These are phyloP conservation scores for Cladophialophora exuberans DNA, from an alignment of 2,329 filamentous ascomycete species.

Conservation along the genomic window DNA sequence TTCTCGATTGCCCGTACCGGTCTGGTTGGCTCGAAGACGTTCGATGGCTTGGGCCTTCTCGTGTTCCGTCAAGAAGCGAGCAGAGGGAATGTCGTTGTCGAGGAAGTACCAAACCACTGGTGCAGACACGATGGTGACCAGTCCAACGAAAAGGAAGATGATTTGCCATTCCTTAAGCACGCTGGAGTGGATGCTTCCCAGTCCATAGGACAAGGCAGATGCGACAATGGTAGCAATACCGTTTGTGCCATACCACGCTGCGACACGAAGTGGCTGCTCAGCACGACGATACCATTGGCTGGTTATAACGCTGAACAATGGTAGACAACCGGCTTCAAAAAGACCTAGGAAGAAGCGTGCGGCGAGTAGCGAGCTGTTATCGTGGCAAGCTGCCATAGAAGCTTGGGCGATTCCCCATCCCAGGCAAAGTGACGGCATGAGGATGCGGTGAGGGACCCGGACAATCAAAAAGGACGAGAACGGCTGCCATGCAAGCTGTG, in stretches of 20 bases:
- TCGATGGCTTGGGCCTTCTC: constrained; percentile 53
- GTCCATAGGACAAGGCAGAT: constrained; percentile 58
- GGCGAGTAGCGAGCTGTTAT: constrained; percentile 50
- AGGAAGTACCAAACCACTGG: constrained; percentile 64
- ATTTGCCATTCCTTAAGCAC: constrained; percentile 56
- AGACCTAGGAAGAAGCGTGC: constrained; percentile 58
- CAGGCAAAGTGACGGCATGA: constrained; percentile 56
- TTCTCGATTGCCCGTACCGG: constrained; percentile 49
- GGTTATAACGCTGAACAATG: constrained; percentile 50
- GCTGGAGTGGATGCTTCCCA: constrained; percentile 56
- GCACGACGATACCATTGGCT: constrained; percentile 52
- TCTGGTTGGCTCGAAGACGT: constrained; percentile 55
- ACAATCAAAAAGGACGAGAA: constrained; percentile 64
- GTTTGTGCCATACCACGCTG: constrained; percentile 69
- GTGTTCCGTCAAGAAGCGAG: constrained; percentile 51
- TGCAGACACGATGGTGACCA: constrained; percentile 62
- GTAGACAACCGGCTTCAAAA: constrained; percentile 56
- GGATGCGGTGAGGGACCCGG: constrained; percentile 61
- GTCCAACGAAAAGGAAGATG: constrained; percentile 65
- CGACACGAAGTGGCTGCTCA: constrained; percentile 66
- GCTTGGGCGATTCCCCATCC: constrained; percentile 56
- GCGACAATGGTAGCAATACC: constrained; percentile 62
- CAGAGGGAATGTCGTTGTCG: constrained; percentile 61
- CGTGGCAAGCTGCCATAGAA: constrained; percentile 52
- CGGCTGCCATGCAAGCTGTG: constrained; percentile 64